Conservation (phyloP, 1,284 basidiomycete genomes). For the Albatrellus sp. region DNA sequence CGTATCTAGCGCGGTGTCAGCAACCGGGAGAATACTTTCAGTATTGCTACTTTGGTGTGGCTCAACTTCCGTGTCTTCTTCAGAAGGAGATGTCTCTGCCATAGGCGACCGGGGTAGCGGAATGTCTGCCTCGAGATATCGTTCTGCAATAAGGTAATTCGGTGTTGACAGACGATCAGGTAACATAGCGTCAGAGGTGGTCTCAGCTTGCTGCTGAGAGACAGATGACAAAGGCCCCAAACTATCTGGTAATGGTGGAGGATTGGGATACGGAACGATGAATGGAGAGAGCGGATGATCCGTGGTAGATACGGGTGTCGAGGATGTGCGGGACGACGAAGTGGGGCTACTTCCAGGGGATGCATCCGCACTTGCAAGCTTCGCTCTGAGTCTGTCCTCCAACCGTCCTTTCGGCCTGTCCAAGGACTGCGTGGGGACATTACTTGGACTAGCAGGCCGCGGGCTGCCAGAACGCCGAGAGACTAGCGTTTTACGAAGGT, state of each 20-base stretch:
- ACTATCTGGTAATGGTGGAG: conserved; percentile 18
- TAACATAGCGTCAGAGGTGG: too few relatives aligned
- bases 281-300: conserved; percentile 23
- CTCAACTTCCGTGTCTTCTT: too few relatives aligned
- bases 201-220: too few relatives aligned
- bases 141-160: background rate
- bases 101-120: conserved; percentile 1
- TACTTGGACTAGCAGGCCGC: conserved; percentile 8
- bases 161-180: background rate
- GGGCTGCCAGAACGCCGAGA: conserved; percentile 37
- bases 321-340: conserved; percentile 27
- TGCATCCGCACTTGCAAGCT: conserved; percentile 43
- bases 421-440: conserved; percentile 3
- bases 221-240: conserved; percentile 1
- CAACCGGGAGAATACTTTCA: too few relatives aligned
- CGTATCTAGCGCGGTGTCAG: background rate
- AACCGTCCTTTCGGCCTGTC: conserved; percentile 25
- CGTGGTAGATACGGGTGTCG: conserved; percentile 23
- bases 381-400: conserved; percentile 58
- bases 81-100: conserved; percentile 10
- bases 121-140: conserved; percentile 1
- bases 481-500: conserved; percentile 48
- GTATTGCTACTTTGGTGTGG: too few relatives aligned
- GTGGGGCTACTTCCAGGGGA: conserved; percentile 33
- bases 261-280: conserved; percentile 31